Evolutionary conservation across 441 rosid species (phyloP), one percentile per base, ranked within the genome.

Genomic region (Bruguiera hainesii): DNA sequence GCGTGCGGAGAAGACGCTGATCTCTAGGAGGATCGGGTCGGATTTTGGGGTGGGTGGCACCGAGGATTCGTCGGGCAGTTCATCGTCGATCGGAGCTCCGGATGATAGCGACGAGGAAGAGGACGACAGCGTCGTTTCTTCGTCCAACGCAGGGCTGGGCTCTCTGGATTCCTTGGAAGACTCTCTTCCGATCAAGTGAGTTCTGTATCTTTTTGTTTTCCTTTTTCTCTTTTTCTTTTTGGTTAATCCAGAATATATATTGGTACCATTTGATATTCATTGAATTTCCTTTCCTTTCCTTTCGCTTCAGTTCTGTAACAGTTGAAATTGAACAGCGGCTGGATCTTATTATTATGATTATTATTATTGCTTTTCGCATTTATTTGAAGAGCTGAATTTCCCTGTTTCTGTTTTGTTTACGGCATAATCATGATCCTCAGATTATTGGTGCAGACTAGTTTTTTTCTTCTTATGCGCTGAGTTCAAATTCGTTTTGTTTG

Each of bases 181-280:
- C 31, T 81, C 91, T 65, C 96, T 92, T 30, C 96, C 93, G 4
- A 72, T 83, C 67, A 89, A 88, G 98, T 89, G 63, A 69, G 82
- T 70, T 7, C 63, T n/a, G 50, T 30, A 58, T 15, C 7, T 30
- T 0, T 60, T 7, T 4, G 9, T 56, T 39, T 33, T 6, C 18
- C 56, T 59, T 26, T 21, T 30, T 64, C 5, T 35, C 18, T 37
- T 39, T 20, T 19, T 21, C 60, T 31, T 7, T 3, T 25, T 56
- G 37, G 9, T 33, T 33, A 33, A 33, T 9, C 16, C 15, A 42
- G 18, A 13, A 13, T 13, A 42, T 42, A 42, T 42, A 42, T 33
- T 5, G 7, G 11, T 37, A 37, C 46, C 46, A 0, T 37, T 10
- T 10, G 3, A 37, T 37, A 2, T 9, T 37, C 46, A 37, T 9